Conservation (phyloP, 2,329 filamentous ascomycete species). For the Beauveria bassiana region DNA sequence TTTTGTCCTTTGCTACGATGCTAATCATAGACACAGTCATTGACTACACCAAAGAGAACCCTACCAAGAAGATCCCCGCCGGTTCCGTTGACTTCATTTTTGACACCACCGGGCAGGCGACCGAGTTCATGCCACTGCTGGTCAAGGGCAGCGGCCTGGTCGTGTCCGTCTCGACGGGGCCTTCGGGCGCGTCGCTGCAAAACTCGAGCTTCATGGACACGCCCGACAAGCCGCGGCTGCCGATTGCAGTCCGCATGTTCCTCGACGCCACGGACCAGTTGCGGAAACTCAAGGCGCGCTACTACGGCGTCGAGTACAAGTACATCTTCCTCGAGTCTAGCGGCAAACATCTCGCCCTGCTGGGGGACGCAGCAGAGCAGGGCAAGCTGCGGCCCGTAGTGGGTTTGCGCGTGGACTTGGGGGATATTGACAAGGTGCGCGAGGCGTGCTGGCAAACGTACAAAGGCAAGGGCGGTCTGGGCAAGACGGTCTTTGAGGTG, state of each 20-base stretch:
- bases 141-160: conserved; percentile 26
- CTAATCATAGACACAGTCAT: conserved; percentile 15
- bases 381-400: conserved; percentile 17
- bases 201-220: conserved; percentile 20
- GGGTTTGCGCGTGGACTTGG: conserved; percentile 19
- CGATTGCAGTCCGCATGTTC: conserved; percentile 16
- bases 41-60: conserved; percentile 18
- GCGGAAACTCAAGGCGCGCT: conserved; percentile 22
- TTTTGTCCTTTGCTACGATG: not conserved
- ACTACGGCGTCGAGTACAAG: conserved; percentile 29
- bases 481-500: conserved; percentile 28
- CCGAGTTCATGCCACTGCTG: conserved; percentile 29
- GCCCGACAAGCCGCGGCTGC: conserved; percentile 19
- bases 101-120: conserved; percentile 30
- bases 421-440: conserved; percentile 28
- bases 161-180: conserved; percentile 27
- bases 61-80: conserved; percentile 20
- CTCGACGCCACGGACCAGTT: conserved; percentile 26
- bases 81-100: conserved; percentile 35
- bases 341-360: conserved; percentile 19
- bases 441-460: conserved; percentile 29
- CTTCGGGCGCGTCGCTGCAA: conserved; percentile 29
- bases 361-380: conserved; percentile 13
- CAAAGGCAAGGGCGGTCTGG: conserved; percentile 31
- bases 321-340: conserved; percentile 28